A percentile compares a stretch with the other conserved stretches of the same genome.
phyloP scores from a whole-genome alignment of 2,329 filamentous ascomycete genomes.

The Ceratocystis smalleyi region DNA sequence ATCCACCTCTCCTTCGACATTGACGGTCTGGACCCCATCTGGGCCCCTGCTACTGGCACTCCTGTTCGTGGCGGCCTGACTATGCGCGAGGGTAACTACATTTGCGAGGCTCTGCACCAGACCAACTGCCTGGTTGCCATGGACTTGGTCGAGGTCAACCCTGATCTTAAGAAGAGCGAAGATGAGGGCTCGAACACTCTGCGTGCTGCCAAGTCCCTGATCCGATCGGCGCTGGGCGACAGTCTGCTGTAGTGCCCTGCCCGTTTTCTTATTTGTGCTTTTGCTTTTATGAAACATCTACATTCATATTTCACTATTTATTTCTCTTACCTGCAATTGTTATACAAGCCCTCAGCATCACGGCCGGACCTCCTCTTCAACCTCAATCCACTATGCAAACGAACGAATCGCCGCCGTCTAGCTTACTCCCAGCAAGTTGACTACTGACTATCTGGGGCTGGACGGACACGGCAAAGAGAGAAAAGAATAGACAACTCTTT shows the following conservation, averaged over 20 bases:
- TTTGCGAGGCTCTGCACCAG: conserved; percentile 74
- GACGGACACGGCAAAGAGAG: background rate
- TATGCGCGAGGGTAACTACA: conserved; percentile 88
- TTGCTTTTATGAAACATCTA: background rate
- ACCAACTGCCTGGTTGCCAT: conserved; percentile 65
- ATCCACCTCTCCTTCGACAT: conserved; percentile 97
- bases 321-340: background rate
- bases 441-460: background rate
- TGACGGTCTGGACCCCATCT: conserved; percentile 88
- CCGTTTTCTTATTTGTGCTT: background rate
- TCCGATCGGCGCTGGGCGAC: conserved; percentile 83
- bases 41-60: conserved; percentile 90
- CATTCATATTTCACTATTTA: background rate
- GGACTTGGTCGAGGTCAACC: conserved; percentile 73
- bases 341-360: no score
- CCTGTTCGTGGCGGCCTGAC: conserved; percentile 88
- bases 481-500: conserved; percentile 17
- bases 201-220: conserved; percentile 75
- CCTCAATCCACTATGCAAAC: conserved; percentile 13
- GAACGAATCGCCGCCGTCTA: conserved; percentile 8
- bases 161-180: conserved; percentile 45
- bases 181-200: conserved; percentile 64
- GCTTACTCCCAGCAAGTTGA: background rate
- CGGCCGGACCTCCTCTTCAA: no score
- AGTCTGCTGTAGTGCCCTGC: conserved; percentile 50